Percentiles rank a stretch among this genome's conserved stretches.
These are phyloP conservation scores for Kalanchoe fedtschenkoi DNA, from an alignment of 164 flowering plant species.

Conservation along the genomic window DNA sequence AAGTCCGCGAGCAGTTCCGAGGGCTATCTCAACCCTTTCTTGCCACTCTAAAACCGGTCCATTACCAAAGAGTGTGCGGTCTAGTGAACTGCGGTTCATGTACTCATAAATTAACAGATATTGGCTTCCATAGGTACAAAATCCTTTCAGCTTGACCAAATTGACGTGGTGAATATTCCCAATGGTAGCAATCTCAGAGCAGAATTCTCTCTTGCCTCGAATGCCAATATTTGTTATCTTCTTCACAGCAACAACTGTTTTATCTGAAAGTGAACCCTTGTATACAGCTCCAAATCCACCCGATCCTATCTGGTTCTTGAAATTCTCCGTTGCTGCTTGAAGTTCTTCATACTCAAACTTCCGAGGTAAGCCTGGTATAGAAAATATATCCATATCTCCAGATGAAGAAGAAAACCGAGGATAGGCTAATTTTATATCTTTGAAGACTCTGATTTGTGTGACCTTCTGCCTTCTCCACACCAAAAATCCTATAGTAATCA, in stretches of 20 bases:
- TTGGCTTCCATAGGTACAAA: constrained; percentile 57
- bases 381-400: constrained; percentile 35
- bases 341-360: constrained; percentile 56
- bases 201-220: constrained; percentile 75
- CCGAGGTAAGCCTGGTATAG: constrained; percentile 74
- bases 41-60: constrained; percentile 77
- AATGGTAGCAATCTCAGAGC: constrained; percentile 74
- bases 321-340: constrained; percentile 51
- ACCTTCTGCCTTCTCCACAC: constrained; percentile 35
- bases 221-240: constrained; percentile 47
- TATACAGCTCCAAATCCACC: constrained; percentile 87
- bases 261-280: constrained; percentile 56
- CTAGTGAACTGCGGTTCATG: constrained; percentile 80
- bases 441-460: constrained; percentile 6
- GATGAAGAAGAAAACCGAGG: constrained; percentile 31
- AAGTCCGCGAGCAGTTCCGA: constrained; percentile 80
- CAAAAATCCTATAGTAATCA: constrained; percentile 24
- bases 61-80: constrained; percentile 51
- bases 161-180: constrained; percentile 82
- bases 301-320: constrained; percentile 49
- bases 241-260: constrained; percentile 71
- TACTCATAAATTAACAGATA: constrained; percentile 76
- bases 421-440: constrained; percentile 18
- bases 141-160: constrained; percentile 68
- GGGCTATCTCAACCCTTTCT: constrained; percentile 73